These are phyloP conservation scores for Agaricus subrufescens DNA, from an alignment of 768 basidiomycete genomes.

Conservation along the genomic window DNA sequence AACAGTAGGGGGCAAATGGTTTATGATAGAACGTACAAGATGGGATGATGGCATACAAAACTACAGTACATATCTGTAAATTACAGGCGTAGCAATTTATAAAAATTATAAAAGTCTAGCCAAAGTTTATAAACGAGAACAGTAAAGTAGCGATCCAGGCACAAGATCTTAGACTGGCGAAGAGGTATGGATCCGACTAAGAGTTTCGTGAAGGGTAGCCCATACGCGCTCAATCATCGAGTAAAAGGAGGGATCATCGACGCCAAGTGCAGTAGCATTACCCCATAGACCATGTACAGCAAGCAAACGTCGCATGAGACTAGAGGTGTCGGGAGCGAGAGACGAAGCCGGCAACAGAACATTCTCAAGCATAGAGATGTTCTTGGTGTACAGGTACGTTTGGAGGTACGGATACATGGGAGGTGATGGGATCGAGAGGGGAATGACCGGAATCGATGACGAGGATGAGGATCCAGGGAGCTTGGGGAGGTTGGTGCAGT, in stretches of 20 bases:
- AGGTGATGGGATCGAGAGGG: slow-evolving; percentile 60
- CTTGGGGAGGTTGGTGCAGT: slow-evolving; percentile 61
- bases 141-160: neutral
- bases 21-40: too few relatives aligned
- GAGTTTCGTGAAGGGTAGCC: slow-evolving; percentile 39
- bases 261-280: slow-evolving; percentile 65
- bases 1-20: too few relatives aligned
- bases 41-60: too few relatives aligned
- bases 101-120: too few relatives aligned
- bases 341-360: slow-evolving; percentile 37
- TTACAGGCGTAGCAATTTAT: too few relatives aligned
- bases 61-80: too few relatives aligned
- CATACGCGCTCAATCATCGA: slow-evolving; percentile 55
- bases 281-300: slow-evolving; percentile 65
- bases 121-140: too few relatives aligned
- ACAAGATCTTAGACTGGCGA: neutral
- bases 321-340: slow-evolving; percentile 21
- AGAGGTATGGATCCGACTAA: slow-evolving; percentile 17
- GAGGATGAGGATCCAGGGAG: slow-evolving; percentile 35
- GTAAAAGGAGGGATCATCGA: slow-evolving; percentile 62
- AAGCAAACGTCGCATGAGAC: slow-evolving; percentile 34
- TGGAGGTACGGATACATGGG: slow-evolving; percentile 55
- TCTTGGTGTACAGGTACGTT: slow-evolving; percentile 65
- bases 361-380: slow-evolving; percentile 42
- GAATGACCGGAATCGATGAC: slow-evolving; percentile 54